Percentiles rank a stretch among this genome's conserved stretches.
Evolutionary conservation across 1,284 basidiomycete species (phyloP).

Genomic region (Exobasidium rhododendri): DNA sequence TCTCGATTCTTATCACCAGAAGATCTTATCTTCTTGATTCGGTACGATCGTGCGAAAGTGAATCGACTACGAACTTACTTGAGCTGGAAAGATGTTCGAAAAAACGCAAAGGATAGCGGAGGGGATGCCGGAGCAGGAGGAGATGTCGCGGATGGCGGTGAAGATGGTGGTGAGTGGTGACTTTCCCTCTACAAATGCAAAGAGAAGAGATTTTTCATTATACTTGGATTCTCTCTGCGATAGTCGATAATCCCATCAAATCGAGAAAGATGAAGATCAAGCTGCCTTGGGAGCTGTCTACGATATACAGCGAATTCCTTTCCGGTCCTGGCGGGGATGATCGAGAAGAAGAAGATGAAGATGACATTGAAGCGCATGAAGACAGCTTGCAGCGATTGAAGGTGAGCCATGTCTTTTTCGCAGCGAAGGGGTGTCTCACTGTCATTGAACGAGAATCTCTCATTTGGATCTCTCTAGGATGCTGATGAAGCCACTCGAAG

Average conservation of each 20-base stretch:
- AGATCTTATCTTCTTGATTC: conserved; percentile 92
- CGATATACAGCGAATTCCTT: conserved; percentile 67
- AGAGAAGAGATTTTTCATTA: conserved; percentile 17
- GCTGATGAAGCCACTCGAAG: conserved; percentile 90
- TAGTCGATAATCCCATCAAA: conserved; percentile 62
- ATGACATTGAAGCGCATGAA: conserved; percentile 92
- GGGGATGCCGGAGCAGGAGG: conserved; percentile 67
- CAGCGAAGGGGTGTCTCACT: conserved; percentile 7
- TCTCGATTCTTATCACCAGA: conserved; percentile 84
- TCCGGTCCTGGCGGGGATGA: conserved; percentile 76
- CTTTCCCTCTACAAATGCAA: conserved; percentile 64
- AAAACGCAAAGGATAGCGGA: conserved; percentile 77
- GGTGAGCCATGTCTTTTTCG: conserved; percentile 56
- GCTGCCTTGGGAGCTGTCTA: conserved; percentile 91
- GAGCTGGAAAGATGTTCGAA: conserved; percentile 97
- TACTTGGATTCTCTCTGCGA: background rate
- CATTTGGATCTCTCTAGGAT: conserved; percentile 55
- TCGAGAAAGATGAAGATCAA: conserved; percentile 91
- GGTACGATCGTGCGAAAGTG: conserved; percentile 89
- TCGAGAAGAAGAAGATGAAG: conserved; percentile 80
- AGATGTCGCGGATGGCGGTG: conserved; percentile 58
- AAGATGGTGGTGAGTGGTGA: conserved; percentile 1
- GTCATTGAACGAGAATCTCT: background rate
- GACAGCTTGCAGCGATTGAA: conserved; percentile 80
- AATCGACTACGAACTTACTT: conserved; percentile 88